Conservation (phyloP, 495 filamentous ascomycete genomes). For the Haplographium delicatum region DNA sequence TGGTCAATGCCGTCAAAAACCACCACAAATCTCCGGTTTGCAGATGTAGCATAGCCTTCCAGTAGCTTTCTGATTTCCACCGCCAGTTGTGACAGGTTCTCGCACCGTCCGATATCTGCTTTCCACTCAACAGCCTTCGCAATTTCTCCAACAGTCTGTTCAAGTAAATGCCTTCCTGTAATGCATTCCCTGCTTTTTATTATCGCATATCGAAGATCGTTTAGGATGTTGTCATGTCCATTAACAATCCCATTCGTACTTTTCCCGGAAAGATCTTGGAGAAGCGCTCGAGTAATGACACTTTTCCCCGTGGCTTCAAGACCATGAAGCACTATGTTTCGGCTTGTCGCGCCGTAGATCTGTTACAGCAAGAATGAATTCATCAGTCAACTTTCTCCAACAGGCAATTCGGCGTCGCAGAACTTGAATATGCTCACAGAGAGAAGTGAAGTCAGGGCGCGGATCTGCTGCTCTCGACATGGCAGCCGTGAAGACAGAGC, state of each 20-base stretch:
- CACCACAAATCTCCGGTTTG: constrained; percentile 60
- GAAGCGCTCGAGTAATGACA: constrained; percentile 57
- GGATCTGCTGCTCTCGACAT: constrained; percentile 59
- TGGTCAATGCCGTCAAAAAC: constrained; percentile 90
- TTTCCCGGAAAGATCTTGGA: constrained; percentile 38
- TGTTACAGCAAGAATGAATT: background rate
- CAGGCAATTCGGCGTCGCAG: too few species aligned
- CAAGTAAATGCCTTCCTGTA: constrained; percentile 80
- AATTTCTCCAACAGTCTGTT: constrained; percentile 52
- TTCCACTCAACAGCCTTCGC: constrained; percentile 41
- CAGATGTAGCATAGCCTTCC: constrained; percentile 37
- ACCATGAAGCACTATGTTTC: constrained; percentile 74
- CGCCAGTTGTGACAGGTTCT: constrained; percentile 67
- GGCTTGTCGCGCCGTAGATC: constrained; percentile 33
- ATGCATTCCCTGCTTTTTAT: constrained; percentile 82
- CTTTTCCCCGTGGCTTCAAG: constrained; percentile 92
- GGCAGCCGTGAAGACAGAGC: constrained; percentile 46
- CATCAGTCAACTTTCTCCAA: too few species aligned
- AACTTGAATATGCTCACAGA: constrained; percentile 50
- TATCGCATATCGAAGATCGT: constrained; percentile 57
- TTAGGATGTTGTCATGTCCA: constrained; percentile 7
- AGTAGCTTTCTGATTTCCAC: constrained; percentile 60
- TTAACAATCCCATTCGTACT: constrained; percentile 1
- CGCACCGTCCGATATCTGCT: constrained; percentile 52
- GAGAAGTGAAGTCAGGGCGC: constrained; percentile 57